Percentiles rank a stretch among this genome's conserved stretches.
Conservation (phyloP, 306 rosid species). For the Abrus precatorius region DNA sequence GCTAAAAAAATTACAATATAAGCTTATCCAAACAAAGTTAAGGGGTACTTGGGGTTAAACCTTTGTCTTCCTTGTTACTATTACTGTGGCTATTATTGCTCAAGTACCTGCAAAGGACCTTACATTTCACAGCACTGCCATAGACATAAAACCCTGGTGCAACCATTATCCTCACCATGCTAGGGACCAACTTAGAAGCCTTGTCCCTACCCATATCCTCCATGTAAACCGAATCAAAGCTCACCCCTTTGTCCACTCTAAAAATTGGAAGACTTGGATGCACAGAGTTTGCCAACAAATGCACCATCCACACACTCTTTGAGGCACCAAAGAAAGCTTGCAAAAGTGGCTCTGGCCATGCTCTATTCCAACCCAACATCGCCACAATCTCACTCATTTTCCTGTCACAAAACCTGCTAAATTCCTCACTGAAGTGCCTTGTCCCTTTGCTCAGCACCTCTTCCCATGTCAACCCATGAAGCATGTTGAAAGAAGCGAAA, state of each 20-base stretch:
- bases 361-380: slow-evolving; percentile 92
- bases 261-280: slow-evolving; percentile 79
- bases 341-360: slow-evolving; percentile 92
- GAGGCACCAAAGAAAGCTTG: slow-evolving; percentile 93
- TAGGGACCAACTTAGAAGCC: slow-evolving; percentile 63
- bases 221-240: slow-evolving; percentile 84
- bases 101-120: slow-evolving; percentile 87
- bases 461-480: slow-evolving; percentile 84
- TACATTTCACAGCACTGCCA: slow-evolving; percentile 85
- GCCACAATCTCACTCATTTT: slow-evolving; percentile 97
- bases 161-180: slow-evolving; percentile 79
- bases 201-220: slow-evolving; percentile 87
- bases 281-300: slow-evolving; percentile 81
- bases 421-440: slow-evolving; percentile 91
- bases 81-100: slow-evolving; percentile 33
- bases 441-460: slow-evolving; percentile 91
- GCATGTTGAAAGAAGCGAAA: slow-evolving; percentile 59
- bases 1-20: slow-evolving; percentile 1
- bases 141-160: slow-evolving; percentile 93
- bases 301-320: slow-evolving; percentile 88
- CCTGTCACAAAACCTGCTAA: slow-evolving; percentile 89
- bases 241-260: slow-evolving; percentile 70
- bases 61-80: slow-evolving; percentile 44
- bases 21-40: not conserved
- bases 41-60: slow-evolving; percentile 50